A percentile compares a stretch with the other conserved stretches of the same genome.
phyloP scores from a whole-genome alignment of 148 eudicot genomes.

The Diospyros kaki region DNA sequence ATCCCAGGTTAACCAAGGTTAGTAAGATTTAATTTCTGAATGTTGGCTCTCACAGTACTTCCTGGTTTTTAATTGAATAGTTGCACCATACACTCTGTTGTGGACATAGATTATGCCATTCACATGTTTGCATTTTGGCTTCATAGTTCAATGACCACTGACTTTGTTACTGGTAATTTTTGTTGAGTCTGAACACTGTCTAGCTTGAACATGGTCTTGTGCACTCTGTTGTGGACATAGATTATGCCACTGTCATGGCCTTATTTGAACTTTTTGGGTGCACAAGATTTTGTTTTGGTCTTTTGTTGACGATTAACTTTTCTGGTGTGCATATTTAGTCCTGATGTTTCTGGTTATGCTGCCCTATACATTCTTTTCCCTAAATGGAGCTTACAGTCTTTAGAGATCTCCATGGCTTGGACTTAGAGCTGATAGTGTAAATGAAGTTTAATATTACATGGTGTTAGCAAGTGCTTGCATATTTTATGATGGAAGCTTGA shows the following conservation, averaged over 20 bases:
- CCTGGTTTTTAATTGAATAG: background rate
- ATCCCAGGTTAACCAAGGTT: conserved; percentile 69
- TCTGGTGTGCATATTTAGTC: conserved; percentile 1
- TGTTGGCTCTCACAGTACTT: background rate
- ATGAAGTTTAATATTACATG: background rate
- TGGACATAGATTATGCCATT: background rate
- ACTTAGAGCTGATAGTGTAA: background rate
- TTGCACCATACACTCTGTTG: background rate
- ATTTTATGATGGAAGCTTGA: background rate
- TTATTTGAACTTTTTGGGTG: background rate
- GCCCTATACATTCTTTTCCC: background rate
- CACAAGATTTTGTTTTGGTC: background rate
- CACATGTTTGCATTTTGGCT: background rate
- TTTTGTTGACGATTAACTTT: background rate
- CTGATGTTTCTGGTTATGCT: background rate
- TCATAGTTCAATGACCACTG: background rate
- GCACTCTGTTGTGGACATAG: background rate
- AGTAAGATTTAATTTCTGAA: conserved; percentile 11
- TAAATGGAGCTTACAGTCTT: background rate
- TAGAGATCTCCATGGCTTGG: background rate
- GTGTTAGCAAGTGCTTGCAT: background rate
- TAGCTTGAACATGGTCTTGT: background rate
- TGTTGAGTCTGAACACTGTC: background rate
- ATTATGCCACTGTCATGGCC: background rate
- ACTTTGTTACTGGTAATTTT: too few species aligned